Evolutionary conservation across 768 basidiomycete genomes (phyloP).

Genomic region (Boletus sp.): DNA sequence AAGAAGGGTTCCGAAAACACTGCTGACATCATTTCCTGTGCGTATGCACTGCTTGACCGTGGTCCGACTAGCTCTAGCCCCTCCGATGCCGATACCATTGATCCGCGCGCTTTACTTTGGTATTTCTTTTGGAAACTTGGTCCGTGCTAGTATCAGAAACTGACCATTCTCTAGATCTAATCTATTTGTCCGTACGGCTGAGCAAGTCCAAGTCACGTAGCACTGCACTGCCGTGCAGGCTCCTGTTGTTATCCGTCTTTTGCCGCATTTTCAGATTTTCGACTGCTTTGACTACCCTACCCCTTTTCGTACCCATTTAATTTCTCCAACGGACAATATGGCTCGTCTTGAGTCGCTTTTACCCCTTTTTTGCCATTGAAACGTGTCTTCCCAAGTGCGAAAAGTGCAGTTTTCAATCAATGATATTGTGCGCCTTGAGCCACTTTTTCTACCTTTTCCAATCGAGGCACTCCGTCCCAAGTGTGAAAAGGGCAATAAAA

Average conservation of each 20-base stretch:
- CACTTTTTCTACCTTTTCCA: not conserved
- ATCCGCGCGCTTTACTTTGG: conserved; percentile 1
- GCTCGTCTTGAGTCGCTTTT: not conserved
- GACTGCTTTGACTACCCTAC: not conserved
- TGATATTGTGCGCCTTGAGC: not conserved
- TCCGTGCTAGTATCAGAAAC: not conserved
- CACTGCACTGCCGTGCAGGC: not conserved
- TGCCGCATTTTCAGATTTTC: not conserved
- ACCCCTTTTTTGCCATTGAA: too few relatives aligned
- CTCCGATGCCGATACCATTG: not conserved
- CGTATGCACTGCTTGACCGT: not conserved
- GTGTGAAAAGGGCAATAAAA: not conserved
- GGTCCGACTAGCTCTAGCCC: not conserved
- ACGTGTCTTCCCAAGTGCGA: too few relatives aligned
- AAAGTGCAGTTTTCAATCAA: not conserved
- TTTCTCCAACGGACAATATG: not conserved
- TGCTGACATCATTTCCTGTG: not conserved
- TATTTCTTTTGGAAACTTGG: not conserved
- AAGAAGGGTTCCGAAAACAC: conserved; percentile 1
- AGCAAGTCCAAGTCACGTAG: not conserved
- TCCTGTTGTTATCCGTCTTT: not conserved
- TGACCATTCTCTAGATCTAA: not conserved
- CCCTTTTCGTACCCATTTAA: not conserved
- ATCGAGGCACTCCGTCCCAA: not conserved
- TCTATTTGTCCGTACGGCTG: not conserved